Conservation (phyloP, 2,329 filamentous ascomycete species). For the Verticillium albo-atrum region DNA sequence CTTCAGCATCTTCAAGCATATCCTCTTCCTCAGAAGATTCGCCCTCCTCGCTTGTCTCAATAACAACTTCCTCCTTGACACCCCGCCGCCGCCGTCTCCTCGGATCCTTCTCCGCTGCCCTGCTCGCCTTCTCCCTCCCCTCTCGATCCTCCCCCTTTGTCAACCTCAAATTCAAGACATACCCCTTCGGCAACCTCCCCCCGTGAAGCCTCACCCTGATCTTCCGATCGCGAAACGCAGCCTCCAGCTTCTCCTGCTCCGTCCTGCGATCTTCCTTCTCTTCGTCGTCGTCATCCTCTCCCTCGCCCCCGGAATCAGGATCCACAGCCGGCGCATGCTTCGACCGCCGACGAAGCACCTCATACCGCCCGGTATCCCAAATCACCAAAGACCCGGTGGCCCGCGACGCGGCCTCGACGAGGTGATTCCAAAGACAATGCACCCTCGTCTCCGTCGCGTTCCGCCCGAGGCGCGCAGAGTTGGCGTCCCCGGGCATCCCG, state of each 20-base stretch:
- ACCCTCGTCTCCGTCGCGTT: conserved; percentile 60
- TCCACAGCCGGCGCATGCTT: conserved; percentile 24
- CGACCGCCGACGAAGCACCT: conserved; percentile 39
- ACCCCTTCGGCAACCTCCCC: conserved; percentile 44
- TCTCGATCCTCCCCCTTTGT: conserved; percentile 36
- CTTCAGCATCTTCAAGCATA: conserved; percentile 13
- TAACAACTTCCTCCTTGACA: neutral
- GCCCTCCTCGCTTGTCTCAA: conserved; percentile 8
- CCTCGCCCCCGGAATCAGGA: conserved; percentile 23
- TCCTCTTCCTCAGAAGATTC: conserved; percentile 18
- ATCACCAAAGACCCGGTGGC: conserved; percentile 55
- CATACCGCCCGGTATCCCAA: conserved; percentile 59
- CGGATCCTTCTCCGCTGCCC: neutral
- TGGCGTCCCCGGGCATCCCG: conserved; percentile 54
- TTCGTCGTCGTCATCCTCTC: conserved; percentile 16
- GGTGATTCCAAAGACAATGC: conserved; percentile 59
- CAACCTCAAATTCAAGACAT: conserved; percentile 50
- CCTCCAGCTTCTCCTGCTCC: conserved; percentile 42
- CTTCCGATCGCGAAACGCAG: conserved; percentile 50
- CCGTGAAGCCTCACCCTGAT: conserved; percentile 53
- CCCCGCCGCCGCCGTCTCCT: neutral
- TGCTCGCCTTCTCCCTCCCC: conserved; percentile 19
- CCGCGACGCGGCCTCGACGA: conserved; percentile 52
- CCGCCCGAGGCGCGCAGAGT: conserved; percentile 46
- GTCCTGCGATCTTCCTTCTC: conserved; percentile 13